Base-by-base conservation (phyloP, 2,329 filamentous ascomycete species). In the Macrophomina phaseolina region DNA sequence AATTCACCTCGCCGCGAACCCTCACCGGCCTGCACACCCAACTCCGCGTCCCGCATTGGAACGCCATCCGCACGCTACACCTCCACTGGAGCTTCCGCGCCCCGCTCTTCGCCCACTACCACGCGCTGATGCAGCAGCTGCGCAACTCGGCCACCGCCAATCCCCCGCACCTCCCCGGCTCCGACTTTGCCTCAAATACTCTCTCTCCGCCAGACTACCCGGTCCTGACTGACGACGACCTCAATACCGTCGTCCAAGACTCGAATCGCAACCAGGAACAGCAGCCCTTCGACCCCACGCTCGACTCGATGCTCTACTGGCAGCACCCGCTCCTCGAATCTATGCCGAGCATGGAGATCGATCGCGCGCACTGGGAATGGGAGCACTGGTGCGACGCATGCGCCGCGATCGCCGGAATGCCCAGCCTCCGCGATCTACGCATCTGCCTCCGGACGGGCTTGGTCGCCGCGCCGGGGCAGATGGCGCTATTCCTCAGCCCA, bases 51-150 rank as follows among this genome's bases (percentile, higher is more conserved):
- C 49, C 34, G 3, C 65, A 51, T 14, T 67, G 60, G 58, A 49
- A 67, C 32, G 6, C 36, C 60, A 67, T 67, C 49, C 58, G 49
- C 36, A 53, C 65, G 3, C 45, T 67, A 23, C 65, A 64, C 16
- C 46, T 67, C 28, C 56, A 64, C 58, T 67, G 65, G 65, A 55
- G 23, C 61, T 67, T 67, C 58, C 30, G 48, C 40, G 51, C 58
- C 30, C 58, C 58, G 49, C 49, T 64, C 23, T 53, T 64, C 46
- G 61, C 61, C 18, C 32, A 64, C 49, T 53, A 64, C 61, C 30
- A 40, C 48, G 61, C 61, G 6, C 42, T 62, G 5, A 49, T 49
- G 14, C 42, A 36, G 30, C 58, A 62, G 32, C 30, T 49, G 14
- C 56, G 42, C 32, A 18, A 8, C 40, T 23, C 40, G 30, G 5